Base-by-base conservation (phyloP, 2,329 filamentous ascomycete genomes). In the Paecilomyces sp. region DNA sequence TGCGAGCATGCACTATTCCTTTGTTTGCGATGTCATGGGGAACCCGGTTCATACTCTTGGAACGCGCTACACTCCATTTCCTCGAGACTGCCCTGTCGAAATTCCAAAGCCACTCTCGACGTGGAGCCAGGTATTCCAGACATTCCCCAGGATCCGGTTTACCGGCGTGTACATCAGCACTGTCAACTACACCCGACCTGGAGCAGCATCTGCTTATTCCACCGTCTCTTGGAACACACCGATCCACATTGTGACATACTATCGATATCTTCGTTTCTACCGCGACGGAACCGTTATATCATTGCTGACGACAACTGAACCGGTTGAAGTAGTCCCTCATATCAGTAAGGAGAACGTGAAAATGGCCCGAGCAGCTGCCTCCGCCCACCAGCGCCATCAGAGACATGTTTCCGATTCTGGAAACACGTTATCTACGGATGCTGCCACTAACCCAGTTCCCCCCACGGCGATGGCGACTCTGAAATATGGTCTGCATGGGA, bases 121-220 rank as follows among this genome's bases (percentile, higher is more conserved):
- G 80, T 89, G 82, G 80, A 79, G 69, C 74, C 85, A 62, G 57
- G 90, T 96, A 79, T 96, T 96, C 78, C 90, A 89, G 47, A 79
- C 81, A 4, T 88, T 92, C 13, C 93, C 94, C 2, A 88, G 94
- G 52, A 83, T 97, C 61, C 90, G 94, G 60, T 99, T 96, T 80
- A 94, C 94, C 68, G 94, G 94, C 28, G 89, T 91, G 75, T 99
- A 99, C 78, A 97, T 99, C 74, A 91, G 87, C 74, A 97, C 93
- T 0, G 92, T 96, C 61, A 97, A 97, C 77, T 99, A 99, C 76
- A 86, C 91, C 56, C 89, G 94, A 25, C 80, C 91, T 0, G 94
- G 94, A 33, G 89, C 89, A 61, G 82, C 87, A 11, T 87, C 86
- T 2, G 82, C 84, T 22, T 72, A 73, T 61, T 88, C 87, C 64